Evolutionary conservation across 2,329 filamentous ascomycete species (phyloP).

Genomic region (Pseudogymnoascus sp.): DNA sequence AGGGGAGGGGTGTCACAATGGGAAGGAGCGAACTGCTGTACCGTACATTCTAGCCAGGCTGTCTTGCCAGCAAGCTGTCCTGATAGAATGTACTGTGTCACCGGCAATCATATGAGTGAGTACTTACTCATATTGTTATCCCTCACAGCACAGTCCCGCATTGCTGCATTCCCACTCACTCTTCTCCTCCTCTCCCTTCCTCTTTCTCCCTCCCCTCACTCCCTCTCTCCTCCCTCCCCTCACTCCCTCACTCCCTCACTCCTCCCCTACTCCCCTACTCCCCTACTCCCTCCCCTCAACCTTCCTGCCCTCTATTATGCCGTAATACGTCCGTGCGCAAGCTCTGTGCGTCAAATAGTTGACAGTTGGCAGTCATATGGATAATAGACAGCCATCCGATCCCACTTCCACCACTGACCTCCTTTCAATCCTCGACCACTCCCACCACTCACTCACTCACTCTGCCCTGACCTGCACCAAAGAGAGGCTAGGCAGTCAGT

Average conservation of each 20-base stretch:
- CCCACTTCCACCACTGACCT: neutral
- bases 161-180: neutral
- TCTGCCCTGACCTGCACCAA: too few relatives aligned
- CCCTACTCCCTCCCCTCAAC: too few relatives aligned
- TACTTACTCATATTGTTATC: neutral
- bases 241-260: neutral
- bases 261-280: too few relatives aligned
- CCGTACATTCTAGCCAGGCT: too few relatives aligned
- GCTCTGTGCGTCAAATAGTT: neutral
- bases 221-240: too few relatives aligned
- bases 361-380: too few relatives aligned
- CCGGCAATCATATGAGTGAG: neutral
- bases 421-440: neutral
- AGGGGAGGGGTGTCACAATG: neutral
- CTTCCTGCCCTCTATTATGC: too few relatives aligned
- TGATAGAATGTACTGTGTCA: neutral
- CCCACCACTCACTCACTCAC: neutral
- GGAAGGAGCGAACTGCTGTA: neutral
- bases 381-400: neutral
- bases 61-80: too few relatives aligned
- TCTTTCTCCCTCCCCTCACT: too few relatives aligned
- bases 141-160: neutral
- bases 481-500: too few relatives aligned
- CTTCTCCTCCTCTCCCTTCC: too few relatives aligned
- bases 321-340: neutral